Evolutionary conservation across 2,329 filamentous ascomycete genomes (phyloP).

Genomic region (Camillea tinctor): DNA sequence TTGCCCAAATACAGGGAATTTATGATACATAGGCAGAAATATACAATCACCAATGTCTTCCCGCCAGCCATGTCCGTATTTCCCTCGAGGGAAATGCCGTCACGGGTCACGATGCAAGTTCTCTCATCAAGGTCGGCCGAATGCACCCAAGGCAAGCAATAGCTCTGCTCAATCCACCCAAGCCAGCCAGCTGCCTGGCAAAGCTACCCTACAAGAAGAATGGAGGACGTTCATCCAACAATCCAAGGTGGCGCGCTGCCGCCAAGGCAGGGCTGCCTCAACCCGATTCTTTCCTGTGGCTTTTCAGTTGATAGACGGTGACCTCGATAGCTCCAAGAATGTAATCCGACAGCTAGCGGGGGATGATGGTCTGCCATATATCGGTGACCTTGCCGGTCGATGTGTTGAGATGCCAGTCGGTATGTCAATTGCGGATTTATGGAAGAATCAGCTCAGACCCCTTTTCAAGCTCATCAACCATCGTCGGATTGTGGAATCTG

Average conservation of each 20-base stretch:
- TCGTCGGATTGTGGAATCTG: constrained; percentile 34
- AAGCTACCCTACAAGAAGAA: constrained; percentile 25
- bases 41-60: neutral
- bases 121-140: constrained; percentile 6
- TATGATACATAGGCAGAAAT: neutral
- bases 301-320: constrained; percentile 31
- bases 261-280: neutral
- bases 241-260: constrained; percentile 1
- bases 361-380: constrained; percentile 30
- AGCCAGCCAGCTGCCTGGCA: neutral
- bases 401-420: constrained; percentile 14
- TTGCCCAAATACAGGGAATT: neutral
- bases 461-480: constrained; percentile 39
- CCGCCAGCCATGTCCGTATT: constrained; percentile 4
- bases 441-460: constrained; percentile 29
- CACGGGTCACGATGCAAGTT: constrained; percentile 11
- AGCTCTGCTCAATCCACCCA: neutral
- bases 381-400: constrained; percentile 25
- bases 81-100: constrained; percentile 8
- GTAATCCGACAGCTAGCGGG: constrained; percentile 28
- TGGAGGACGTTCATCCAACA: constrained; percentile 24
- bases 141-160: neutral
- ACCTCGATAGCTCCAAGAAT: constrained; percentile 31
- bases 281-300: constrained; percentile 32
- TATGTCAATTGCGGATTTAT: constrained; percentile 15